These are phyloP conservation scores for Coccomyxa sp. DNA, from an alignment of 139 green algal species.

Conservation along the genomic window DNA sequence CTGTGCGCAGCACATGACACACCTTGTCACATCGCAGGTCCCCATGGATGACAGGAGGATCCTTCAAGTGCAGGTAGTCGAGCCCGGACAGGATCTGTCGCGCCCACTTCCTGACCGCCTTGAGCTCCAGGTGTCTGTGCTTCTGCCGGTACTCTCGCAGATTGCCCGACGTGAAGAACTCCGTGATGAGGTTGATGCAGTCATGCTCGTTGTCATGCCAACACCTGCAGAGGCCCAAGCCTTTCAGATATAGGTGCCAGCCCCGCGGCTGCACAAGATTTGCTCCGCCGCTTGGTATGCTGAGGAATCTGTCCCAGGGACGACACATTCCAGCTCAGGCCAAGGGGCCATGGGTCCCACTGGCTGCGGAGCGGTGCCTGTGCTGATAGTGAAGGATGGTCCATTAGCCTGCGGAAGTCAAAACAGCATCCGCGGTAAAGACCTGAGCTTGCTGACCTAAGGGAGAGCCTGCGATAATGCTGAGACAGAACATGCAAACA, in stretches of 20 bases:
- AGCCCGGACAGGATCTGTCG: slow-evolving; percentile 85
- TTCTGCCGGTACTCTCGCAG: slow-evolving; percentile 74
- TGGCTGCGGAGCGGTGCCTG: too few species aligned
- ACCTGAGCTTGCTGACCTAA: too few species aligned
- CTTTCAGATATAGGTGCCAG: slow-evolving; percentile 51
- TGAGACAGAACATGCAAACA: too few species aligned
- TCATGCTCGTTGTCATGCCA: slow-evolving; percentile 64
- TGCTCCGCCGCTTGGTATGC: not conserved
- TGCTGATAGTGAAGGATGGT: too few species aligned
- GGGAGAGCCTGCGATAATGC: too few species aligned
- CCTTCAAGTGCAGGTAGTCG: slow-evolving; percentile 82
- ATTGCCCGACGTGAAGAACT: slow-evolving; percentile 91
- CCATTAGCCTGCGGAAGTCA: too few species aligned
- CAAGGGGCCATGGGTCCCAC: too few species aligned
- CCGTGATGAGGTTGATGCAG: slow-evolving; percentile 92
- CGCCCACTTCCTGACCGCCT: slow-evolving; percentile 89
- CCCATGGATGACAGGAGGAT: slow-evolving; percentile 90
- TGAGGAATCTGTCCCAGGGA: not conserved
- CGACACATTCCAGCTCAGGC: too few species aligned
- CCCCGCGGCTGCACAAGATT: not conserved
- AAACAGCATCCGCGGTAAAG: too few species aligned
- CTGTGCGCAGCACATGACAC: too few species aligned
- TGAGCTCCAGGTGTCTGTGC: slow-evolving; percentile 39
- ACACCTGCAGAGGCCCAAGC: slow-evolving; percentile 77
- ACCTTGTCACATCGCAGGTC: slow-evolving; percentile 94